Conservation (phyloP, 2,329 filamentous ascomycete genomes). For the Aspergillus calidoustus region DNA sequence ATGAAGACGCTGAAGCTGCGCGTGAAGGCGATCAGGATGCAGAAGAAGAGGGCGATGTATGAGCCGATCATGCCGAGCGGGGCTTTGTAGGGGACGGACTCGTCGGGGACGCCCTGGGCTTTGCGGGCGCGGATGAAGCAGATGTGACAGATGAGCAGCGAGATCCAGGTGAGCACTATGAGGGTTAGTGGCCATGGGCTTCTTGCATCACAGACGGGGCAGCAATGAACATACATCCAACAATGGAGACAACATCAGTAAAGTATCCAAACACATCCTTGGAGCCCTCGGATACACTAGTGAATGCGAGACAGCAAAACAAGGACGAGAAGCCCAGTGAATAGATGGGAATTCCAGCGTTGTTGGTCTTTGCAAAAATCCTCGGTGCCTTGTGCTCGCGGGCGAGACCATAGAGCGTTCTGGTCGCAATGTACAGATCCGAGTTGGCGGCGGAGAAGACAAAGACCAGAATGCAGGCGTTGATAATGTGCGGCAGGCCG, state of each 20-base stretch:
- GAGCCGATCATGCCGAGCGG: slow-evolving; percentile 75
- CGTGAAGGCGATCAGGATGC: slow-evolving; percentile 73
- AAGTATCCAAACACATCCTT: slow-evolving; percentile 30
- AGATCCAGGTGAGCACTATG: slow-evolving; percentile 68
- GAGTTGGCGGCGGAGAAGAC: slow-evolving; percentile 73
- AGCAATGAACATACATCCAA: not conserved
- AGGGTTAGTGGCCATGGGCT: not conserved
- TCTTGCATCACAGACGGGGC: not conserved
- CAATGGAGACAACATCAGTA: not conserved
- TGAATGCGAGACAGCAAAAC: slow-evolving; percentile 70
- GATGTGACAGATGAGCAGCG: slow-evolving; percentile 70
- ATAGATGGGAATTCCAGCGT: slow-evolving; percentile 67
- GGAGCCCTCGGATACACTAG: slow-evolving; percentile 65
- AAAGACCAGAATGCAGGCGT: slow-evolving; percentile 72
- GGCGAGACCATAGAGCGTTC: slow-evolving; percentile 73
- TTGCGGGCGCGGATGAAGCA: slow-evolving; percentile 66
- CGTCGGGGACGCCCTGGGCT: slow-evolving; percentile 62
- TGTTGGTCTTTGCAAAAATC: slow-evolving; percentile 59
- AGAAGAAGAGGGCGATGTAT: slow-evolving; percentile 69
- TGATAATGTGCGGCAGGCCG: slow-evolving; percentile 67
- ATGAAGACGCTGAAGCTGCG: slow-evolving; percentile 81
- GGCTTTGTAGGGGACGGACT: slow-evolving; percentile 66
- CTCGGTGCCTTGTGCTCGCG: slow-evolving; percentile 70
- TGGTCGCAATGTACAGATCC: slow-evolving; percentile 68
- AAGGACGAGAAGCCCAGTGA: slow-evolving; percentile 64